Evolutionary conservation across 768 basidiomycete genomes (phyloP), one percentile per base, ranked within the genome.

Genomic region (Tulasnella calospora): DNA sequence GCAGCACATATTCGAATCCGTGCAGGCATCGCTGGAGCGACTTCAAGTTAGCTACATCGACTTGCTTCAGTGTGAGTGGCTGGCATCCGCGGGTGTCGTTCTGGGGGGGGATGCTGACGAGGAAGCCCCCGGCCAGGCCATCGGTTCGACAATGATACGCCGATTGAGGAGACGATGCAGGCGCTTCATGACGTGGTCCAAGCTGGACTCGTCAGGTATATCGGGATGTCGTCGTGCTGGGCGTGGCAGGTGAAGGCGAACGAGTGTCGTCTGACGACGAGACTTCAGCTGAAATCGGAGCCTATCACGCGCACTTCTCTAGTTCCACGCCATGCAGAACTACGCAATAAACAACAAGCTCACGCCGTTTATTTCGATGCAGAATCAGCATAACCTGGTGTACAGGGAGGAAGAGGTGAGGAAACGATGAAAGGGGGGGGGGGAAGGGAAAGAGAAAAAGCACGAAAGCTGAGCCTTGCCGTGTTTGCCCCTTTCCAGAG

Each of bases 131-230:
- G n/a, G 57, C 7, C 30, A 72, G 71, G 71, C 35, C 71, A 72
- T 36, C 71, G 71, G 12, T 72, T 72, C 71, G 71, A 72, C 71
- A 61, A 61, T 9, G 57, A 61, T n/a, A 61, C 57, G 19, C 57
- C 57, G 21, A 61, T 61, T 8, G 57, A 72, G 35, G 71, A 72
- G 44, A 72, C 71, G 44, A 72, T 72, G 71, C 71, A 72, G 12
- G 71, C 71, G 44, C 35, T 72, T 23, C 71, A 72, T 72, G 71
- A 72, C 27, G 71, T 72, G 12, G 71, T 72, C 30, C 84, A 87
- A 79, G 85, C 85, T 12, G 88, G 88, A 5, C 85, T 86, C 57
- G 88, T 86, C 47, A 84, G 87, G 27, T 88, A 87, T 80, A 86
- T 87, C 41, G 87, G 87, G 51, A 77, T 77, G 75, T 67, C 55